Evolutionary conservation across 495 filamentous ascomycete genomes (phyloP).

Genomic region (Achaetomiella virescens): DNA sequence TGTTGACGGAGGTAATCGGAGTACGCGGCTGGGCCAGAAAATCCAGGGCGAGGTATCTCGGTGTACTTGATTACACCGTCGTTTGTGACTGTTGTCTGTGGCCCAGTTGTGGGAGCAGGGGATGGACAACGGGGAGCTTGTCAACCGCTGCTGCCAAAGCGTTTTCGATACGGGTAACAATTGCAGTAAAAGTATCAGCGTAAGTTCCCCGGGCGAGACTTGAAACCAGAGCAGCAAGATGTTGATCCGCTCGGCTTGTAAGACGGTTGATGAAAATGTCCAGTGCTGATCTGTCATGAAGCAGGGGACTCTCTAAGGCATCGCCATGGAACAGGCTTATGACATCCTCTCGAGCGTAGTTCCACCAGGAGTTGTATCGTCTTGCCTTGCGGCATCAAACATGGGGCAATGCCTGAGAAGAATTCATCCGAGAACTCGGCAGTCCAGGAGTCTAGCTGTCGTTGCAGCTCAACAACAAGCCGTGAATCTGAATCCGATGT

Average conservation of each 20-base stretch:
- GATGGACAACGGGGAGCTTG: neutral
- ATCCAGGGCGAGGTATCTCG: neutral
- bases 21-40: neutral
- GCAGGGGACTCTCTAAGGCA: slow-evolving; percentile 58
- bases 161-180: neutral
- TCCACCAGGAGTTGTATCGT: slow-evolving; percentile 35
- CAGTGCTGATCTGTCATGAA: neutral
- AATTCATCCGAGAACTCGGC: neutral
- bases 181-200: neutral
- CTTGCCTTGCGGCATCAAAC: neutral
- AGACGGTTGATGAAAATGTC: neutral
- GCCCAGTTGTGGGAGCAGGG: neutral
- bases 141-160: neutral
- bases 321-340: slow-evolving; percentile 77
- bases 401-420: neutral
- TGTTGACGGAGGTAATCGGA: neutral
- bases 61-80: neutral
- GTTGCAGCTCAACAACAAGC: neutral
- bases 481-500: neutral
- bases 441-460: neutral
- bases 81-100: neutral
- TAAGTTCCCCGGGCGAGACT: neutral
- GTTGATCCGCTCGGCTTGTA: neutral
- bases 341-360: slow-evolving; percentile 73
- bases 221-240: neutral